These are phyloP conservation scores for Venturia nashicola DNA, from an alignment of 2,329 filamentous ascomycete species.

Conservation along the genomic window DNA sequence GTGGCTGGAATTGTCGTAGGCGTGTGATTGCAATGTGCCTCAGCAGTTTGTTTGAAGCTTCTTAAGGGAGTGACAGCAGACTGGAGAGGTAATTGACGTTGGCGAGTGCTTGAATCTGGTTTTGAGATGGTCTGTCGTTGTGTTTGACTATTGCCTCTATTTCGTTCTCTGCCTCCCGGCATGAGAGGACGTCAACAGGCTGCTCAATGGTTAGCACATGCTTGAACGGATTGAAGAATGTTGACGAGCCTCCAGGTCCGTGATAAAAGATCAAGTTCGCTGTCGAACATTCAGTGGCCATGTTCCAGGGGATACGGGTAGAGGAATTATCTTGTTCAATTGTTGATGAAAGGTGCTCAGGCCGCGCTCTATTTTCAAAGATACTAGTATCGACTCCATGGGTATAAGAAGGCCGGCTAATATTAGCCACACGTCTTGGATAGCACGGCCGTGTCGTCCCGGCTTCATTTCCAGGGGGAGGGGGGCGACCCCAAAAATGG, in stretches of 20 bases:
- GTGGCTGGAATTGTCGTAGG: not conserved
- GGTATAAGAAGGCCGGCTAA: not conserved
- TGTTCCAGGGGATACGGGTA: not conserved
- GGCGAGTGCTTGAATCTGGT: not conserved
- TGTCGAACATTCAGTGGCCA: not conserved
- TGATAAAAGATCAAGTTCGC: not conserved
- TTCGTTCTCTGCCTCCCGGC: not conserved
- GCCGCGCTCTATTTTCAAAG: not conserved
- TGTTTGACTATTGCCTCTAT: not conserved
- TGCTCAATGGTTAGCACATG: not conserved
- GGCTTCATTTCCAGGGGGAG: constrained; percentile 1
- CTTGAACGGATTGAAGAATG: not conserved
- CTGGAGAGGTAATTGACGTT: not conserved
- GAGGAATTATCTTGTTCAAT: not conserved
- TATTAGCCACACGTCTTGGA: constrained; percentile 1
- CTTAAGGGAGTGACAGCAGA: not conserved
- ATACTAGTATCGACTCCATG: not conserved
- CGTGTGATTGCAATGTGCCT: not conserved
- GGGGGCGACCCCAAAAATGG: not conserved
- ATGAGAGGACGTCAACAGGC: not conserved
- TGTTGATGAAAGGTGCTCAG: not conserved
- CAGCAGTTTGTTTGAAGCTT: not conserved
- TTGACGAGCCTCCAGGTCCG: not conserved
- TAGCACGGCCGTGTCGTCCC: not conserved
- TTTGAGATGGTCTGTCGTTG: not conserved